These are phyloP conservation scores for Diospyros lotus DNA, from an alignment of 148 eudicot species.

Conservation along the genomic window DNA sequence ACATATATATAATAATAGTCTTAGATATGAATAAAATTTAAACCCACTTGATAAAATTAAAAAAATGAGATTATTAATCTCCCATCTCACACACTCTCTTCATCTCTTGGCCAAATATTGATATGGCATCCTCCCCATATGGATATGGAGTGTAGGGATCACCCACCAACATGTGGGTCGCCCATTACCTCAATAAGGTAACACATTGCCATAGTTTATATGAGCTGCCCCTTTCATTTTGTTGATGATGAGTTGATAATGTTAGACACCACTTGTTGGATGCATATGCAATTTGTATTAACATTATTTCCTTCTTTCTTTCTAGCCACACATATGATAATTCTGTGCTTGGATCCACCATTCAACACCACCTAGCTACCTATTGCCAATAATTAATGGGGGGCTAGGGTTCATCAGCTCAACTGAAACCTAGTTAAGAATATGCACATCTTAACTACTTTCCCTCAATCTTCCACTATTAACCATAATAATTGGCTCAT, in stretches of 20 bases:
- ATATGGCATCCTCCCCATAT: slow-evolving; percentile 11
- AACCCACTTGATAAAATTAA: too few relatives aligned
- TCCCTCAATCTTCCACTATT: not conserved
- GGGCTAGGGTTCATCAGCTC: not conserved
- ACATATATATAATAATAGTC: too few relatives aligned
- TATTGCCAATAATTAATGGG: not conserved
- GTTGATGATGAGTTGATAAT: slow-evolving; percentile 1
- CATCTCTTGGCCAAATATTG: not conserved
- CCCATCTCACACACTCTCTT: not conserved
- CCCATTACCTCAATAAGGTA: slow-evolving; percentile 32
- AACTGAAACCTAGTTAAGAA: slow-evolving; percentile 15
- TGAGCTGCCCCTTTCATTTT: slow-evolving; percentile 17
- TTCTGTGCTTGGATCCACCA: not conserved
- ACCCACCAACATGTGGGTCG: slow-evolving; percentile 48
- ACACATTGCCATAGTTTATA: slow-evolving; percentile 20
- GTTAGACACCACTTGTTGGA: not conserved
- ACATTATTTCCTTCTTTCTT: not conserved
- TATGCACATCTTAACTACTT: not conserved
- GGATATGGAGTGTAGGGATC: slow-evolving; percentile 17
- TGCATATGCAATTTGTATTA: not conserved
- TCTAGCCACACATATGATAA: too few relatives aligned
- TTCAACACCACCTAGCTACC: not conserved
- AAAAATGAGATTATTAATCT: too few relatives aligned
- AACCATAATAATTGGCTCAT: not conserved
- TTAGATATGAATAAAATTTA: too few relatives aligned